A percentile compares a stretch with the other conserved stretches of the same genome.
phyloP scores from a whole-genome alignment of 2,329 filamentous ascomycete genomes.

The Arthrobotrys pseudoclavata region DNA sequence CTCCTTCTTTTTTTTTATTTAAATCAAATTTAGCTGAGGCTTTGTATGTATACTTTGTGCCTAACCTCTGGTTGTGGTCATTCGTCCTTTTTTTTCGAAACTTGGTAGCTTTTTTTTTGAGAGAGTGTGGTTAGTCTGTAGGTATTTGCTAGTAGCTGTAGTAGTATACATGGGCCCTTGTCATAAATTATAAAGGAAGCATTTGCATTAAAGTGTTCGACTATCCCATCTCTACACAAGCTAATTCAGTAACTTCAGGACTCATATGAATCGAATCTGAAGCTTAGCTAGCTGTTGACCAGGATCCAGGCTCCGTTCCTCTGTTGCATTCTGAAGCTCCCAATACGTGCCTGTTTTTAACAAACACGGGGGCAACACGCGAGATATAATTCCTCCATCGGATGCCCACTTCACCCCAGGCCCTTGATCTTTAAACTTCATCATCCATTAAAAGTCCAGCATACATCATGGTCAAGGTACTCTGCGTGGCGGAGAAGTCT shows the following conservation, averaged over 20 bases:
- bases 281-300: not conserved
- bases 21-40: constrained; percentile 20
- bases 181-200: not conserved
- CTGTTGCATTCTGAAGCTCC: constrained; percentile 31
- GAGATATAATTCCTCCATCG: constrained; percentile 9
- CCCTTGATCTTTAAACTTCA: not conserved
- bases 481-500: constrained; percentile 88
- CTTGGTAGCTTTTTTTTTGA: not conserved
- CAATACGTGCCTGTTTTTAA: constrained; percentile 24
- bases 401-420: not conserved
- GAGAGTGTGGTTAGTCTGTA: no score
- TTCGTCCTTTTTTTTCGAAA: not conserved
- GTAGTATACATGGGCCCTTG: not conserved
- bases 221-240: not conserved
- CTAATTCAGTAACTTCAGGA: not conserved
- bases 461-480: constrained; percentile 67
- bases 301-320: constrained; percentile 3
- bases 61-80: not conserved
- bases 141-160: not conserved
- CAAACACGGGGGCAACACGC: constrained; percentile 12
- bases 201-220: not conserved
- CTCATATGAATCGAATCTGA: no score
- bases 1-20: not conserved
- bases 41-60: constrained; percentile 21
- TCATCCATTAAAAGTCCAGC: no score